Percentiles rank a stretch among this genome's conserved stretches.
phyloP scores from a whole-genome alignment of 2,329 filamentous ascomycete genomes.

The Fusarium coffeatum region DNA sequence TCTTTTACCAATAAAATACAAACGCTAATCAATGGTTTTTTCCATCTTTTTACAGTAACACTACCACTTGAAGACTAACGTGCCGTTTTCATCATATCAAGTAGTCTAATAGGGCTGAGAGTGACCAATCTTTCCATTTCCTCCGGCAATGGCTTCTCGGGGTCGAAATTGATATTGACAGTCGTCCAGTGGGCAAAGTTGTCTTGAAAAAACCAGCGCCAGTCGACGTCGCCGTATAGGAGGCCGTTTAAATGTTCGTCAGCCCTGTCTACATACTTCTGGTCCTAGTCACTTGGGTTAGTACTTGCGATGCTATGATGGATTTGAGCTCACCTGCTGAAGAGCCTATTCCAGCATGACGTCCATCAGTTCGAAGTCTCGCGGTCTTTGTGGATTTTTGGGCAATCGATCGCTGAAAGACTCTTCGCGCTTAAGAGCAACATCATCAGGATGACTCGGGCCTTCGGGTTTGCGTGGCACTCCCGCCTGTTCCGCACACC shows the following conservation, averaged over 20 bases:
- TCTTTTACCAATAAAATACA: neutral
- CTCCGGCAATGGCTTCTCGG: neutral
- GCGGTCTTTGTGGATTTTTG: neutral
- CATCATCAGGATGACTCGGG: neutral
- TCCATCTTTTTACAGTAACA: neutral
- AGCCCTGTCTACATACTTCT: neutral
- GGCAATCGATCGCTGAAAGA: neutral
- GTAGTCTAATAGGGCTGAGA: neutral
- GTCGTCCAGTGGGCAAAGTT: neutral
- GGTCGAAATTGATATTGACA: neutral
- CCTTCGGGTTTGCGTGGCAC: neutral
- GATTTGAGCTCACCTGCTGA: neutral
- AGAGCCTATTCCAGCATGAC: neutral
- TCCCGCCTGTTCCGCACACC: neutral
- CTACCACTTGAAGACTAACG: neutral
- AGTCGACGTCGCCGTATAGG: rapidly evolving
- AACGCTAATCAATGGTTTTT: neutral
- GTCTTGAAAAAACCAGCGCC: neutral
- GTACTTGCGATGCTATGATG: neutral
- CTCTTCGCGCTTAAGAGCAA: neutral
- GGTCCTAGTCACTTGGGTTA: neutral
- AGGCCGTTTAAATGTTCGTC: neutral
- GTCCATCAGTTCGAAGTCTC: neutral
- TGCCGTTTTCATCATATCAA: no score
- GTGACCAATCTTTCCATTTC: neutral